phyloP scores from a whole-genome alignment of 1,139 yeast species.

The Candida tropicalis region DNA sequence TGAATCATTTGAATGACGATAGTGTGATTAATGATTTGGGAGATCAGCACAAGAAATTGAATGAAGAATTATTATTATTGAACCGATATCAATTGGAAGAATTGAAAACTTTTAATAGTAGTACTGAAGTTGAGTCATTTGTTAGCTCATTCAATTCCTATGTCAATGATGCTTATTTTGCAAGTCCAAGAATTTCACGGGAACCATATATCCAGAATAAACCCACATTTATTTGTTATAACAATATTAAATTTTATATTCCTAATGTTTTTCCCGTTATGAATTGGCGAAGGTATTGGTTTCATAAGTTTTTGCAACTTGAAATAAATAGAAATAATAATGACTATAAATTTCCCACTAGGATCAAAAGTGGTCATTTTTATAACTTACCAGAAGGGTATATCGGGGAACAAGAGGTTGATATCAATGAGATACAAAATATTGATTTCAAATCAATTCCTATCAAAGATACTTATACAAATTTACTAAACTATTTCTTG shows the following conservation, averaged over 20 bases:
- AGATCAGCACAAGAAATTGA: conserved; percentile 11
- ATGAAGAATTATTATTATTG: conserved; percentile 13
- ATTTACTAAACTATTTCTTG: conserved; percentile 14
- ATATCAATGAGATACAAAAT: conserved; percentile 4
- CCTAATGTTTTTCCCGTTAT: conserved; percentile 12
- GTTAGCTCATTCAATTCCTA: not conserved
- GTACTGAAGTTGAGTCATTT: conserved; percentile 8
- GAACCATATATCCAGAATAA: conserved; percentile 12
- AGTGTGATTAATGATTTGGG: conserved; percentile 3
- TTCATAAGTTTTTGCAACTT: conserved; percentile 11
- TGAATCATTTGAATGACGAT: conserved; percentile 10
- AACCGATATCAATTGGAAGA: conserved; percentile 11
- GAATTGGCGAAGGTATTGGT: conserved; percentile 23
- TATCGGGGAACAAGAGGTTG: not conserved
- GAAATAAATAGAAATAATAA: conserved; percentile 1
- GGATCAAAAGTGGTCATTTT: conserved; percentile 14
- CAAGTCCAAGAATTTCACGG: not conserved
- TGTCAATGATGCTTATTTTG: conserved; percentile 1
- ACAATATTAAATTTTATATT: conserved; percentile 12
- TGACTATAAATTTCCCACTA: conserved; percentile 7
- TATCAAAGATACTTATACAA: conserved; percentile 6
- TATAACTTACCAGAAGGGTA: not conserved
- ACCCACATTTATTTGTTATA: conserved; percentile 11
- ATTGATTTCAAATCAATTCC: not conserved
- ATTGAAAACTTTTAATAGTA: conserved; percentile 11